phyloP scores from a whole-genome alignment of 2,329 filamentous ascomycete species.

The Fusarium sp. region DNA sequence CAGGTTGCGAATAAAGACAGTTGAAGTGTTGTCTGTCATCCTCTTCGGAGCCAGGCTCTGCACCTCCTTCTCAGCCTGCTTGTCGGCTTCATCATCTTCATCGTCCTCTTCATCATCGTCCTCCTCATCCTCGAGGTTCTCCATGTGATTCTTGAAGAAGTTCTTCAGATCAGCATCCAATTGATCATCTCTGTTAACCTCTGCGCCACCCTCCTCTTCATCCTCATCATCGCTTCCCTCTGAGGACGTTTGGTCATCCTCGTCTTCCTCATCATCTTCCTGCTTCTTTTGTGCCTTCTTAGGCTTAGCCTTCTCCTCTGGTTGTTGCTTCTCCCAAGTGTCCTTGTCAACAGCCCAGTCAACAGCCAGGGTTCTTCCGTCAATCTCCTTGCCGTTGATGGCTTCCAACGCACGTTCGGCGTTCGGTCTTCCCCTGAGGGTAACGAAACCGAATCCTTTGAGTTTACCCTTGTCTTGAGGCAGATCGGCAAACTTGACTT shows the following conservation, averaged over 20 bases:
- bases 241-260: slow-evolving; percentile 43
- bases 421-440: slow-evolving; percentile 87
- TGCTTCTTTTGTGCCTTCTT: slow-evolving; percentile 52
- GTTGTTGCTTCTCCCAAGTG: slow-evolving; percentile 77
- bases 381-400: slow-evolving; percentile 89
- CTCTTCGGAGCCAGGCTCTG: slow-evolving; percentile 41
- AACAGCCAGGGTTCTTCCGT: slow-evolving; percentile 88
- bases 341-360: slow-evolving; percentile 97
- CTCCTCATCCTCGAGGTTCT: slow-evolving; percentile 67
- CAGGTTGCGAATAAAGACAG: slow-evolving; percentile 92
- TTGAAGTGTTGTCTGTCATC: slow-evolving; percentile 70
- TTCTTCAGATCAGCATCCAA: slow-evolving; percentile 60
- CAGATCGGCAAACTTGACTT: slow-evolving; percentile 87
- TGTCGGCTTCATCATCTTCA: slow-evolving; percentile 53
- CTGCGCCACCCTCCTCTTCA: slow-evolving; percentile 33
- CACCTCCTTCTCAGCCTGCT: slow-evolving; percentile 56
- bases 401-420: slow-evolving; percentile 86
- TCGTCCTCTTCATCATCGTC: slow-evolving; percentile 60
- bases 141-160: slow-evolving; percentile 67
- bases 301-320: slow-evolving; percentile 49
- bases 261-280: slow-evolving; percentile 52
- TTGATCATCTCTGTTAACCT: slow-evolving; percentile 53
- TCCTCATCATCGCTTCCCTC: slow-evolving; percentile 42
- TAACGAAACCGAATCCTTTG: slow-evolving; percentile 92
- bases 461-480: slow-evolving; percentile 82